A percentile compares a stretch with the other conserved stretches of the same genome.
Evolutionary conservation across 164 flowering plant species (phyloP).

Genomic region (Dillenia suffruticosa): DNA sequence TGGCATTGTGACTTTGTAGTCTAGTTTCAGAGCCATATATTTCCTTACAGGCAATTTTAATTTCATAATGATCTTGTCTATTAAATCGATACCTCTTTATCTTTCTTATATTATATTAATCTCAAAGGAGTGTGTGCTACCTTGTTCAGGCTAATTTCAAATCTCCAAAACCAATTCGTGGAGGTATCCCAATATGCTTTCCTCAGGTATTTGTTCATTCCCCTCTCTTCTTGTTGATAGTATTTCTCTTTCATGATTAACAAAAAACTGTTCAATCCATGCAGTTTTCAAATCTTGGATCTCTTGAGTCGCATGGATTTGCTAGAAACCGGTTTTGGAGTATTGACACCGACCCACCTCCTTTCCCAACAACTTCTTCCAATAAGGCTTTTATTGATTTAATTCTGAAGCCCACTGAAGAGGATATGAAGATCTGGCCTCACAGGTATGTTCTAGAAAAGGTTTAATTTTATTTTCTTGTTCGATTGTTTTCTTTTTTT

Average conservation of each 20-base stretch:
- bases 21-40: too few relatives aligned
- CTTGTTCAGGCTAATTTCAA: slow-evolving; percentile 68
- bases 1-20: too few relatives aligned
- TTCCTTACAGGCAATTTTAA: too few relatives aligned
- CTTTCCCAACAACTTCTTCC: slow-evolving; percentile 47
- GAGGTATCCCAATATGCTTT: slow-evolving; percentile 96
- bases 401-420: slow-evolving; percentile 74
- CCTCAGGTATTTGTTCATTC: slow-evolving; percentile 66
- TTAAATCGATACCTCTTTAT: too few relatives aligned
- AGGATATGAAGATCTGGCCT: slow-evolving; percentile 83
- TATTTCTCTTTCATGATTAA: slow-evolving; percentile 1
- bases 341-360: slow-evolving; percentile 78
- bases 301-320: slow-evolving; percentile 89
- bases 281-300: slow-evolving; percentile 70
- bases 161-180: slow-evolving; percentile 93
- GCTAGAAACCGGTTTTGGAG: slow-evolving; percentile 90
- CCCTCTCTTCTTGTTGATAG: slow-evolving; percentile 4
- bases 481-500: background rate
- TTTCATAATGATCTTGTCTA: too few relatives aligned
- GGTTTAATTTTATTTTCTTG: background rate
- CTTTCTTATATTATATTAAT: too few relatives aligned
- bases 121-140: background rate
- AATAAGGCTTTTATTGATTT: slow-evolving; percentile 67
- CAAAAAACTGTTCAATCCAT: slow-evolving; percentile 11
- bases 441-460: slow-evolving; percentile 49